A percentile compares a stretch with the other conserved stretches of the same genome.
phyloP scores from a whole-genome alignment of 116 monocot species.

The Trichopus zeylanicus region DNA sequence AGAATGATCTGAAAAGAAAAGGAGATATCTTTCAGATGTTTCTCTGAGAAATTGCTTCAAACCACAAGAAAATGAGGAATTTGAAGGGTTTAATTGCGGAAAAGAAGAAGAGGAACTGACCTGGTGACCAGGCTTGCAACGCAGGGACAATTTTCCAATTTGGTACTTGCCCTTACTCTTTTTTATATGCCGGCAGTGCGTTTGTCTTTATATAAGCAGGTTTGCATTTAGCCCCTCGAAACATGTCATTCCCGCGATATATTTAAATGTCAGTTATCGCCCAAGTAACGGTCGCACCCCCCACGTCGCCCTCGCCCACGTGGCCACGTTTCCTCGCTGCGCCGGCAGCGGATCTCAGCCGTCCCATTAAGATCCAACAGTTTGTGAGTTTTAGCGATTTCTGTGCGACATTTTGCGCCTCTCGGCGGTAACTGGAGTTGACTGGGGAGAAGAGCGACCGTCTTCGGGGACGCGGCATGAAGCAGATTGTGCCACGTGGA shows the following conservation, averaged over 20 bases:
- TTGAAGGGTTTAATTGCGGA: neutral
- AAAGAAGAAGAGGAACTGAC: neutral
- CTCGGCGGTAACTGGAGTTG: neutral
- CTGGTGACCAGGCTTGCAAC: slow-evolving; percentile 1
- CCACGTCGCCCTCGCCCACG: too few relatives aligned
- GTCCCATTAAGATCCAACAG: neutral
- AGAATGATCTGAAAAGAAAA: too few relatives aligned
- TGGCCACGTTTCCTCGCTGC: neutral
- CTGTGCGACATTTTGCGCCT: neutral
- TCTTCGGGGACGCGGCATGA: too few relatives aligned
- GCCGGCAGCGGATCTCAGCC: neutral
- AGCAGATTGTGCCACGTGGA: too few relatives aligned
- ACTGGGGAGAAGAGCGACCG: too few relatives aligned
- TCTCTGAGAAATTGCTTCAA: neutral
- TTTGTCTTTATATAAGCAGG: neutral
- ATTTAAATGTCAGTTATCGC: slow-evolving; percentile 1
- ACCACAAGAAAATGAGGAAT: neutral
- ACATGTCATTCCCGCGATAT: neutral
- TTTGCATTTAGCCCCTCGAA: too few relatives aligned
- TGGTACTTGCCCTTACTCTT: neutral
- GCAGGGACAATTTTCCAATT: too few relatives aligned
- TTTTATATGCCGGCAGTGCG: neutral
- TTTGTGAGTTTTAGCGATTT: neutral
- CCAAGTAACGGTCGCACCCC: neutral
- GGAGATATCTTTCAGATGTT: too few relatives aligned